Percentiles rank a stretch among this genome's conserved stretches.
phyloP scores from a whole-genome alignment of 257 asterid species.

The Rhazya stricta region DNA sequence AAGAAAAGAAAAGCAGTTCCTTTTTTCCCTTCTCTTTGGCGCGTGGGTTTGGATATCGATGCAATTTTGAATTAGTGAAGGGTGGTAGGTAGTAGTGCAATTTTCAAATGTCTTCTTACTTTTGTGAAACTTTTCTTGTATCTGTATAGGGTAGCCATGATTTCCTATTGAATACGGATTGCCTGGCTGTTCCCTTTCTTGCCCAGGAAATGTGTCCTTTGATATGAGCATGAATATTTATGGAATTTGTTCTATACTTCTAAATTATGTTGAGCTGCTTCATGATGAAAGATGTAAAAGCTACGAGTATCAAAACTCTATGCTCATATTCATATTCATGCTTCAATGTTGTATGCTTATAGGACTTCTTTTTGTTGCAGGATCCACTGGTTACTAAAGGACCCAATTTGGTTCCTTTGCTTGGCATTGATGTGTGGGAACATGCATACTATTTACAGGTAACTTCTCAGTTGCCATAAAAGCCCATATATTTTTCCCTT shows the following conservation, averaged over 20 bases:
- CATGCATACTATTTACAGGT: constrained; percentile 91
- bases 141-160: neutral
- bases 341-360: neutral
- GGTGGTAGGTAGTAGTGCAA: neutral
- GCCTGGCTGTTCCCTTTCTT: neutral
- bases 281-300: neutral
- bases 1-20: no score
- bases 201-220: neutral
- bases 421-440: constrained; percentile 84
- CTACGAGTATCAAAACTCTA: neutral
- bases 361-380: constrained; percentile 28
- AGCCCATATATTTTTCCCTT: neutral
- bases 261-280: neutral
- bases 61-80: neutral
- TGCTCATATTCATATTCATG: neutral
- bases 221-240: neutral
- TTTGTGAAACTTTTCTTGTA: neutral
- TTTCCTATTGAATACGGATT: neutral
- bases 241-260: constrained; percentile 1
- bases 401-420: constrained; percentile 57
- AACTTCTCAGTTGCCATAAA: constrained; percentile 2
- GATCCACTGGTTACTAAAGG: constrained; percentile 77
- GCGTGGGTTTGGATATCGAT: neutral
- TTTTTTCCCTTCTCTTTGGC: neutral
- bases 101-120: neutral